Conservation (phyloP, 768 basidiomycete species). For the Mrakia hoshinonis region DNA sequence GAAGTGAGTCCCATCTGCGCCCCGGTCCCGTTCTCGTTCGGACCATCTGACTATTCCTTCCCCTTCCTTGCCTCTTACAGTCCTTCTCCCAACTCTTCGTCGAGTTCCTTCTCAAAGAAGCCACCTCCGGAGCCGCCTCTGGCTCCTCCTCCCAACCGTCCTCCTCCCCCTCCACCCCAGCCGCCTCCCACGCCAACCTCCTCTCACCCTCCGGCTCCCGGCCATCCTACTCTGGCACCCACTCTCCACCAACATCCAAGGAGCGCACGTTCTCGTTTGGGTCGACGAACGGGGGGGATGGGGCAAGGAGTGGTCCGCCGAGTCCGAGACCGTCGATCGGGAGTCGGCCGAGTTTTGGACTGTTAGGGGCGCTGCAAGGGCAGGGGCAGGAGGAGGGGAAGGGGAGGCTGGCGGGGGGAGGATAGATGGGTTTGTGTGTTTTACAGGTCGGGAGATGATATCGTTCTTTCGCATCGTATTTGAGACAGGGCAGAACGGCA, state of each 20-base stretch:
- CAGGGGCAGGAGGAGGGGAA: too few relatives aligned
- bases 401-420: too few relatives aligned
- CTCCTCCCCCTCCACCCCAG: not conserved
- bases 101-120: slow-evolving; percentile 92
- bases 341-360: too few relatives aligned
- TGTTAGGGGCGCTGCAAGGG: too few relatives aligned
- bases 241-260: not conserved
- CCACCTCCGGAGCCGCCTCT: slow-evolving; percentile 36
- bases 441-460: too few relatives aligned
- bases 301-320: not conserved
- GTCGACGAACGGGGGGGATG: not conserved
- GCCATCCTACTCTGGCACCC: not conserved
- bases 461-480: too few relatives aligned
- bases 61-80: slow-evolving; percentile 45
- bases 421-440: too few relatives aligned
- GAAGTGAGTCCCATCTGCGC: slow-evolving; percentile 34
- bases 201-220: not conserved
- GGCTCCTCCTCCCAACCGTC: not conserved
- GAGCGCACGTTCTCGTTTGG: slow-evolving; percentile 1
- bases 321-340: too few relatives aligned
- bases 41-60: not conserved
- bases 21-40: not conserved
- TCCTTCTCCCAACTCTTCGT: slow-evolving; percentile 97
- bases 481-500: too few relatives aligned
- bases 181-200: not conserved